These are phyloP conservation scores for Ceratobasidium sp. DNA, from an alignment of 1,284 basidiomycete species.

Conservation along the genomic window DNA sequence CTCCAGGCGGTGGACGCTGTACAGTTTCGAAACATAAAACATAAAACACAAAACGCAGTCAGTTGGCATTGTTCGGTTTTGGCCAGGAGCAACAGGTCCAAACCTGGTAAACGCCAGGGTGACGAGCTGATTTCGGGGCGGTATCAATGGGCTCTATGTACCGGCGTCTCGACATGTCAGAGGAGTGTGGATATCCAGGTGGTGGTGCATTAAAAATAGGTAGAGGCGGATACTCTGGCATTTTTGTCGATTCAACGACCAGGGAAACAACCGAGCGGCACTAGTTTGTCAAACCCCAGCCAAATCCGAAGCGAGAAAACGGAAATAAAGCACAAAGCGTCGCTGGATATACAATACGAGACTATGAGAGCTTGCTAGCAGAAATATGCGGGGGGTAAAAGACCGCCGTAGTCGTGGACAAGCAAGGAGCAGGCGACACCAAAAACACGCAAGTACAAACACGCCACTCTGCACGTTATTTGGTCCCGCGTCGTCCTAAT, in stretches of 20 bases:
- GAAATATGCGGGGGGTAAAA: slow-evolving; percentile 24
- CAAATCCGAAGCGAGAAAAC: slow-evolving; percentile 5
- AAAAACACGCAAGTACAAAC: slow-evolving; percentile 25
- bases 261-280: slow-evolving; percentile 34
- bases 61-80: background rate
- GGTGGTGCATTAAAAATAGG: slow-evolving; percentile 11
- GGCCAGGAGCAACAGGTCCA: background rate
- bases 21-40: too few relatives aligned
- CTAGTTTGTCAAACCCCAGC: slow-evolving; percentile 29
- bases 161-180: slow-evolving; percentile 10
- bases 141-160: slow-evolving; percentile 23
- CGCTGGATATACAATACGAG: background rate
- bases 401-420: slow-evolving; percentile 31
- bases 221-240: slow-evolving; percentile 34
- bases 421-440: slow-evolving; percentile 31
- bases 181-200: background rate
- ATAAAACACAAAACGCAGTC: too few relatives aligned
- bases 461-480: slow-evolving; percentile 25
- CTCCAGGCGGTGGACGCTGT: slow-evolving; percentile 20
- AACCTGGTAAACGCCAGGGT: slow-evolving; percentile 36
- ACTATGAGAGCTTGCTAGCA: background rate
- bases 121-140: slow-evolving; percentile 13
- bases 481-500: background rate
- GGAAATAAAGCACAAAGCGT: background rate
- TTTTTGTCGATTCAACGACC: slow-evolving; percentile 25